These are phyloP conservation scores for Paratinospora sagittata DNA, from an alignment of 164 flowering plant species.

Conservation along the genomic window DNA sequence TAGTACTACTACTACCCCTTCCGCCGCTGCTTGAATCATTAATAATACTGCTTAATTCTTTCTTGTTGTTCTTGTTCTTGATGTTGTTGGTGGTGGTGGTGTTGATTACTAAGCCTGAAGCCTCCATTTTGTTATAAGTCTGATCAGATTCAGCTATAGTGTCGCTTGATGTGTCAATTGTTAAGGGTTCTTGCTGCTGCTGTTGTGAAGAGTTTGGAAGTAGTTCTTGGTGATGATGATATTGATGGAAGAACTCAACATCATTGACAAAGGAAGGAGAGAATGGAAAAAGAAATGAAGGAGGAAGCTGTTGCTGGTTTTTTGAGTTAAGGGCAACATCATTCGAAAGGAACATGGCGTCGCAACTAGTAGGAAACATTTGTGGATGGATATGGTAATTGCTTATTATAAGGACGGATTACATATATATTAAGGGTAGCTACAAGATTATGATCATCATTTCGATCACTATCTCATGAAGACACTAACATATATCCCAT, in stretches of 20 bases:
- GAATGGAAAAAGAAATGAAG: not conserved
- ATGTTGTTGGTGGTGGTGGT: not conserved
- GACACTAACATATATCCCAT: too few relatives aligned
- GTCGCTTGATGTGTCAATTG: not conserved
- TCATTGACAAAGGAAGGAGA: not conserved
- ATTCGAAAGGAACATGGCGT: constrained; percentile 7
- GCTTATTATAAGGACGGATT: too few relatives aligned
- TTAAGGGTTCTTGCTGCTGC: not conserved
- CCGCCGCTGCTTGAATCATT: too few relatives aligned
- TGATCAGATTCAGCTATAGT: not conserved
- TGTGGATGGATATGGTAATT: too few relatives aligned
- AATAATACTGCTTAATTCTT: too few relatives aligned
- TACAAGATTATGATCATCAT: too few relatives aligned
- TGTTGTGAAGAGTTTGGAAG: not conserved
- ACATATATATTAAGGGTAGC: too few relatives aligned
- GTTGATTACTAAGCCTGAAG: too few relatives aligned
- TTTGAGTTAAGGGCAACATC: constrained; percentile 15
- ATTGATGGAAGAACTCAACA: not conserved
- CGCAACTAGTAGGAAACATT: not conserved
- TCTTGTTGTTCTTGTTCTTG: too few relatives aligned
- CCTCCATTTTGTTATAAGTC: not conserved
- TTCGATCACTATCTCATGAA: not conserved
- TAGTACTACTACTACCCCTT: not conserved
- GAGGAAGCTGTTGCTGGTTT: constrained; percentile 4
- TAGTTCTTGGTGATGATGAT: not conserved